Percentiles rank a stretch among this genome's conserved stretches.
Conservation (phyloP, 1,284 basidiomycete species). For the Pisolithus thermaeus region DNA sequence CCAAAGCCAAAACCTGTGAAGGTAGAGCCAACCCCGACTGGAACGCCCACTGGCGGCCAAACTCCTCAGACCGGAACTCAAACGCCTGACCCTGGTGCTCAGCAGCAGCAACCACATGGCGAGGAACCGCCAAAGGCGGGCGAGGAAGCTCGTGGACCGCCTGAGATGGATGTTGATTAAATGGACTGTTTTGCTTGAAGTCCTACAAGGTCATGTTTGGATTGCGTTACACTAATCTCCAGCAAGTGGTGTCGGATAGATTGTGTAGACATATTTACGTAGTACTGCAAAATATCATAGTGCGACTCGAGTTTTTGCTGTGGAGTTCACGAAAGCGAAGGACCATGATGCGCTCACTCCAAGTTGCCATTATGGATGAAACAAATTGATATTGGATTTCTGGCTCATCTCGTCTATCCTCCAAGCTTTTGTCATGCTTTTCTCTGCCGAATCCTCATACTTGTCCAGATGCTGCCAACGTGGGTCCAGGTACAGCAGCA, state of each 20-base stretch:
- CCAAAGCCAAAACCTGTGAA: constrained; percentile 79
- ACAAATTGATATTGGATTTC: too few relatives aligned
- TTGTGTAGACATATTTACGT: constrained; percentile 1
- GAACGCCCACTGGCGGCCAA: constrained; percentile 43
- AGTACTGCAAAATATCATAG: constrained; percentile 6
- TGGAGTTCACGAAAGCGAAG: neutral
- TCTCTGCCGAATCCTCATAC: neutral
- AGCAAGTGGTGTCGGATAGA: neutral
- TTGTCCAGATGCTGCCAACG: neutral
- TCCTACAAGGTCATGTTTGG: neutral
- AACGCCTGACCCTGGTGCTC: constrained; percentile 45
- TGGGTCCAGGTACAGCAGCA: neutral
- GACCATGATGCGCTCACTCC: neutral
- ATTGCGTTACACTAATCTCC: constrained; percentile 1
- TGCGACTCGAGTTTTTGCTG: neutral
- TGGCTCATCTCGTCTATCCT: neutral
- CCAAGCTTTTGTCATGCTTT: neutral
- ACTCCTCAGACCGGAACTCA: constrained; percentile 57
- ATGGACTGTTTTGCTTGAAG: neutral
- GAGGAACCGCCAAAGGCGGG: constrained; percentile 33
- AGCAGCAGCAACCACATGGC: constrained; percentile 24
- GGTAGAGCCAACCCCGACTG: constrained; percentile 42
- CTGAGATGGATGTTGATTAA: constrained; percentile 83
- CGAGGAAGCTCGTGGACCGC: constrained; percentile 42
- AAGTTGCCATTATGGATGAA: too few relatives aligned